A percentile compares a stretch with the other conserved stretches of the same genome.
Evolutionary conservation across 2,329 filamentous ascomycete genomes (phyloP).

Genomic region (Aspergillus piperis): DNA sequence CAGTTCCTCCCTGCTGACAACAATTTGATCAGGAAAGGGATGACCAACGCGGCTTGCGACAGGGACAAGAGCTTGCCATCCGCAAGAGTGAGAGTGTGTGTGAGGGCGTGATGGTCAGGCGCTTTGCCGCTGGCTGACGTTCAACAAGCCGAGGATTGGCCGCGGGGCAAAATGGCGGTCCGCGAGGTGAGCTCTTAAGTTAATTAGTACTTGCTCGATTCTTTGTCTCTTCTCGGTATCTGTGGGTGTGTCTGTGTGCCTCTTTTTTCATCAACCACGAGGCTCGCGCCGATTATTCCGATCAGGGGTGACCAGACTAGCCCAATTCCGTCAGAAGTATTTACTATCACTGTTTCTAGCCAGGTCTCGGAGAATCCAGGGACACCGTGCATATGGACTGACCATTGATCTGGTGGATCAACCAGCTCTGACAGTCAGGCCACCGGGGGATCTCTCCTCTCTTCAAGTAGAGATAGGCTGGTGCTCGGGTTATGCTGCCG

Average conservation of each 20-base stretch:
- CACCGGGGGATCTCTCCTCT: not conserved
- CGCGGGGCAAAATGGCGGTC: slow-evolving; percentile 13
- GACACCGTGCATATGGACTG: not conserved
- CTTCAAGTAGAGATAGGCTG: too few species aligned
- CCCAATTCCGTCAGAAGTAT: not conserved
- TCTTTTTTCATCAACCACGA: not conserved
- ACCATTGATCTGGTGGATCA: not conserved
- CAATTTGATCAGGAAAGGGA: not conserved
- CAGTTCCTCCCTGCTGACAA: not conserved
- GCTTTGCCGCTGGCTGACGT: not conserved
- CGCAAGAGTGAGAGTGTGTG: not conserved
- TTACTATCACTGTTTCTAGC: too few species aligned
- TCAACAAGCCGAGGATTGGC: slow-evolving; percentile 12
- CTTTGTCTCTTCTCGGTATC: too few species aligned
- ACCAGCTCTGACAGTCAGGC: not conserved
- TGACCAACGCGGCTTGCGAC: not conserved
- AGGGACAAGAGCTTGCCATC: not conserved
- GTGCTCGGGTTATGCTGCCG: too few species aligned
- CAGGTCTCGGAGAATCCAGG: not conserved
- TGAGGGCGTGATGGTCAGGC: not conserved
- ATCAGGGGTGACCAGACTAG: not conserved
- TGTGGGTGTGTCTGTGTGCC: not conserved
- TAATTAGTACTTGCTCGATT: too few species aligned
- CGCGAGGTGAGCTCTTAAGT: not conserved
- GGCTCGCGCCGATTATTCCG: not conserved